Evolutionary conservation across 2,329 filamentous ascomycete genomes (phyloP), one percentile per base, ranked within the genome.

Genomic region (Epichloe coenophiala): DNA sequence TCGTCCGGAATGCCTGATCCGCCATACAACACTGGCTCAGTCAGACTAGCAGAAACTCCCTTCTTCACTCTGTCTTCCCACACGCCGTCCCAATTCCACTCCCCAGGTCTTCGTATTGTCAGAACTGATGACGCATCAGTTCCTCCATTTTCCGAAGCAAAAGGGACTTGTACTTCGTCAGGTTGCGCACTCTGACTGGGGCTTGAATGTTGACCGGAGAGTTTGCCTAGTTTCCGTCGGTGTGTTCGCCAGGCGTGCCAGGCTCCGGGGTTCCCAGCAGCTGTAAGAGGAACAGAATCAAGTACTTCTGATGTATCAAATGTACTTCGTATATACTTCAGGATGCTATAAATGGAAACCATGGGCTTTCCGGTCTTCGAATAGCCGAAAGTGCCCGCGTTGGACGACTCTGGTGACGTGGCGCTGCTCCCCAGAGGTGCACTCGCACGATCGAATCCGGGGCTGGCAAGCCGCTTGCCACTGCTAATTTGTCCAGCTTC

Each of bases 81-180:
- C 0, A 97, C 91, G 0, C 91, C 90, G 60, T 95, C 88, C 91
- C 91, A 97, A 62, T 95, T 95, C 91, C 91, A 97, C 59, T 95
- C 85, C 6, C 85, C 86, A 0, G 88, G 88, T 33, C 51, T 51
- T 37, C 57, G 42, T 12, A 54, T 45, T 1, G 45, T 48, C 43
- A 40, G 39, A 27, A 54, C 58, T 1, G 56, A 21, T 6, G 51
- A 45, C 17, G 17, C 23, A 19, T 21, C 37, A 17, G 40, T 39
- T 9, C 8, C 33, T 37, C 4, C 23, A 17, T 48, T 31, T 31
- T 12, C 44, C 11, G 31, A 12, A 19, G 38, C 45, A 41, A 3
- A 35, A 27, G 37, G 36, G 19, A 35, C 7, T n/a, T 37, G 9
- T 19, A 35, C 31, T 12, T 47, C 35, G 19, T 47, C 46, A 19